phyloP scores from a whole-genome alignment of 306 rosid genomes.

The Betula pendula region DNA sequence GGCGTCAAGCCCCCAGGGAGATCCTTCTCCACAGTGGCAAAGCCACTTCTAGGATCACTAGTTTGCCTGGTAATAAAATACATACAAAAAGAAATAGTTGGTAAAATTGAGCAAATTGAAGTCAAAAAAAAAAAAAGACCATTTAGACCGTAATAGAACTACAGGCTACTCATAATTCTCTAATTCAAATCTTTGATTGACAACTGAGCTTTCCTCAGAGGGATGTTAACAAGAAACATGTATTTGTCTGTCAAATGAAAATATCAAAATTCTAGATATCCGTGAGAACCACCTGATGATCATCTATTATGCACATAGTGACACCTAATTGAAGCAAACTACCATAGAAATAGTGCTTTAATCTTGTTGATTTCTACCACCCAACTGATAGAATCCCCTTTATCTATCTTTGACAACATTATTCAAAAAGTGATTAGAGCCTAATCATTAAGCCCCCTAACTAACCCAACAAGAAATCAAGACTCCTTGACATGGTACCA shows the following conservation, averaged over 20 bases:
- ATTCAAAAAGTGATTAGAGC: not conserved
- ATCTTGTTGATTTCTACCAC: not conserved
- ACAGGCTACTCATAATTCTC: conserved; percentile 2
- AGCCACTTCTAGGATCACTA: conserved; percentile 93
- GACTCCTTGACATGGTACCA: not conserved
- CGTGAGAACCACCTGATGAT: not conserved
- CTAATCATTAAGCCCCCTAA: not conserved
- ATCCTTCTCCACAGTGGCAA: conserved; percentile 96
- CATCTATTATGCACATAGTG: not conserved
- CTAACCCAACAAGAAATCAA: not conserved
- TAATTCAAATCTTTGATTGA: conserved; percentile 9
- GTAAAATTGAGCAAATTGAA: not conserved
- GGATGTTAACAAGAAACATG: not conserved
- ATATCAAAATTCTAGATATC: not conserved
- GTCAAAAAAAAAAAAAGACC: not conserved
- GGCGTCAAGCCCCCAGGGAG: conserved; percentile 96
- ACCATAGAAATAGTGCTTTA: not conserved
- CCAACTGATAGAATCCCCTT: not conserved
- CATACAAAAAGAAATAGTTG: not conserved
- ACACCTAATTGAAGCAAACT: not conserved
- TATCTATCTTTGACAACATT: not conserved
- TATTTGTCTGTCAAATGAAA: not conserved
- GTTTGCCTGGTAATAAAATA: conserved; percentile 69
- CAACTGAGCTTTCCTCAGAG: not conserved
- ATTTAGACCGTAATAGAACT: not conserved